phyloP scores from a whole-genome alignment of 177 flowering plant species.

The Vitis hybrid region DNA sequence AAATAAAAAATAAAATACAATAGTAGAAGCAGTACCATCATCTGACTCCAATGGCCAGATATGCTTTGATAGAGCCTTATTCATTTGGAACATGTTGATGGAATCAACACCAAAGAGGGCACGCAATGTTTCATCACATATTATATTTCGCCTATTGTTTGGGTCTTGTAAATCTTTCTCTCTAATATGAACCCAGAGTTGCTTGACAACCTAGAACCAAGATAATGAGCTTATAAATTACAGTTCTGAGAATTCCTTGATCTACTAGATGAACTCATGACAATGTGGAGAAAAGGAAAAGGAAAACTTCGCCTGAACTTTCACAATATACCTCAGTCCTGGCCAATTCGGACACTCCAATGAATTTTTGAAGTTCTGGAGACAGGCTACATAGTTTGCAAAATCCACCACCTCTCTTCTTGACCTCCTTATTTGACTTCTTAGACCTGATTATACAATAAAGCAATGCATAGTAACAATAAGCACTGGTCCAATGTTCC shows the following conservation, averaged over 20 bases:
- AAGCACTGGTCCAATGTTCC: too few species aligned
- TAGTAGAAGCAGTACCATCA: conserved; percentile 38
- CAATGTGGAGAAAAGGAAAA: not conserved
- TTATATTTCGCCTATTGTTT: conserved; percentile 44
- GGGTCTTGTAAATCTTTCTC: conserved; percentile 69
- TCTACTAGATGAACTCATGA: too few species aligned
- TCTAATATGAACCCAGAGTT: conserved; percentile 57
- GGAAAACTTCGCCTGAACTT: not conserved
- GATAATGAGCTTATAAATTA: conserved; percentile 8
- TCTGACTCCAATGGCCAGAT: conserved; percentile 58
- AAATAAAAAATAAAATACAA: not conserved
- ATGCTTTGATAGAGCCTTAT: conserved; percentile 66
- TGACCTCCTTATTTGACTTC: conserved; percentile 35
- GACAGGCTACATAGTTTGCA: conserved; percentile 59
- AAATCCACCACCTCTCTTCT: conserved; percentile 54
- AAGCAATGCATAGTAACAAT: not conserved
- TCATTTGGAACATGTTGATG: conserved; percentile 75
- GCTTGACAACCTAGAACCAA: conserved; percentile 58
- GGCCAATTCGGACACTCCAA: conserved; percentile 57
- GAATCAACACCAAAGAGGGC: conserved; percentile 45
- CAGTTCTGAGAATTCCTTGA: not conserved
- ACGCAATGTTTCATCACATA: conserved; percentile 59
- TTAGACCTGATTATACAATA: conserved; percentile 28
- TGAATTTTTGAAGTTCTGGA: conserved; percentile 56
- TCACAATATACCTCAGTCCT: conserved; percentile 54